Conservation (phyloP, 495 filamentous ascomycete genomes). For the Beverwykella pulmonaria region DNA sequence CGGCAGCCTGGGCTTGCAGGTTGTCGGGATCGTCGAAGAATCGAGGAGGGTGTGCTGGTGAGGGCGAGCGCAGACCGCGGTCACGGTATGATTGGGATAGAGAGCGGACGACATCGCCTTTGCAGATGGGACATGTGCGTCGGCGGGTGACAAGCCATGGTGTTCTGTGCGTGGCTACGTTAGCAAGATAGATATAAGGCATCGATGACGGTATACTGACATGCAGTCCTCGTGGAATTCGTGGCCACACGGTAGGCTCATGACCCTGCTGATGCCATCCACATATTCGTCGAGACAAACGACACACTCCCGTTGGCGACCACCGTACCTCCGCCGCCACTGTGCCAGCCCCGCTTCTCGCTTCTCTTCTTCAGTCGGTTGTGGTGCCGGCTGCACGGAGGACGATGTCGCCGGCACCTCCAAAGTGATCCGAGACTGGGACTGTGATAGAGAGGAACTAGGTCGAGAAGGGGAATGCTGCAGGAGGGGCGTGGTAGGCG, state of each 20-base stretch:
- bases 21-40: conserved; percentile 55
- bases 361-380: conserved; percentile 57
- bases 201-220: conserved; percentile 62
- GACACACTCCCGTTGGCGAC: conserved; percentile 91
- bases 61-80: conserved; percentile 20
- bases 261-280: conserved; percentile 90
- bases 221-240: conserved; percentile 99
- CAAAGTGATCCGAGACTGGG: conserved; percentile 68
- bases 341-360: conserved; percentile 50
- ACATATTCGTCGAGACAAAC: conserved; percentile 97
- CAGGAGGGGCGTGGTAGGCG: conserved; percentile 76
- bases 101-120: conserved; percentile 85
- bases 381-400: conserved; percentile 25
- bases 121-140: conserved; percentile 96
- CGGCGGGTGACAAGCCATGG: conserved; percentile 97
- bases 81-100: conserved; percentile 48
- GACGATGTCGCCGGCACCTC: conserved; percentile 47
- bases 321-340: conserved; percentile 81
- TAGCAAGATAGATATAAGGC: conserved; percentile 25
- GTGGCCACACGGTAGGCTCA: conserved; percentile 98
- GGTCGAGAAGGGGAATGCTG: conserved; percentile 29
- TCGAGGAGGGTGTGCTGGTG: conserved; percentile 10
- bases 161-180: conserved; percentile 65
- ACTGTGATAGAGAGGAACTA: conserved; percentile 54
- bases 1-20: conserved; percentile 49